phyloP scores from a whole-genome alignment of 345 rosid species.

The Conringia planisiliqua region DNA sequence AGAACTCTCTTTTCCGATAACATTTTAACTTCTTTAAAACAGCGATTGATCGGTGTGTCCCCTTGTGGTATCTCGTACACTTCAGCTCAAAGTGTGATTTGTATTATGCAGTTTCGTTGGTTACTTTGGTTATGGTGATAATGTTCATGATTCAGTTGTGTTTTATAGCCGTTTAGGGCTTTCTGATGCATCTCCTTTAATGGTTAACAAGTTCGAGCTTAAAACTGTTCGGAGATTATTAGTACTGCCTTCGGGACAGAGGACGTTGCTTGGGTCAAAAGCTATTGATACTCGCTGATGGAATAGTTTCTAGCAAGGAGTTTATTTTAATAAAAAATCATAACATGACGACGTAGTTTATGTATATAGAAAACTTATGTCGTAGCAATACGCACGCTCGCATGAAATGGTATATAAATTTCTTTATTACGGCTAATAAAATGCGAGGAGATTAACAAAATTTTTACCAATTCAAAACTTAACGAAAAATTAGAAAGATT shows the following conservation, averaged over 20 bases:
- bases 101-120: slow-evolving; percentile 29
- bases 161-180: neutral
- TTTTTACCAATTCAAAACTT: slow-evolving; percentile 9
- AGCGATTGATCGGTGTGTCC: slow-evolving; percentile 23
- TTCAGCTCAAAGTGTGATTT: slow-evolving; percentile 34
- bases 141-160: neutral
- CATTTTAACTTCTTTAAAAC: slow-evolving; percentile 35
- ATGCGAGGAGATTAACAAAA: neutral
- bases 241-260: neutral
- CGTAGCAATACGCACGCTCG: neutral
- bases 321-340: too few species aligned
- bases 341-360: neutral
- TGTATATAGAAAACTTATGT: neutral
- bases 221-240: neutral
- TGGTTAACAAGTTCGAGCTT: neutral
- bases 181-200: neutral
- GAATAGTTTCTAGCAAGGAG: too few species aligned
- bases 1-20: slow-evolving; percentile 14
- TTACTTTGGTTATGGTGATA: slow-evolving; percentile 7
- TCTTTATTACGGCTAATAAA: neutral
- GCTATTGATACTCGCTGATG: too few species aligned
- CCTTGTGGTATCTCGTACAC: slow-evolving; percentile 33
- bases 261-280: neutral
- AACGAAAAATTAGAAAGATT: neutral
- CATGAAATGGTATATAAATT: neutral